These are phyloP conservation scores for Elsinoe ampelina DNA, from an alignment of 2,329 filamentous ascomycete species.

Conservation along the genomic window DNA sequence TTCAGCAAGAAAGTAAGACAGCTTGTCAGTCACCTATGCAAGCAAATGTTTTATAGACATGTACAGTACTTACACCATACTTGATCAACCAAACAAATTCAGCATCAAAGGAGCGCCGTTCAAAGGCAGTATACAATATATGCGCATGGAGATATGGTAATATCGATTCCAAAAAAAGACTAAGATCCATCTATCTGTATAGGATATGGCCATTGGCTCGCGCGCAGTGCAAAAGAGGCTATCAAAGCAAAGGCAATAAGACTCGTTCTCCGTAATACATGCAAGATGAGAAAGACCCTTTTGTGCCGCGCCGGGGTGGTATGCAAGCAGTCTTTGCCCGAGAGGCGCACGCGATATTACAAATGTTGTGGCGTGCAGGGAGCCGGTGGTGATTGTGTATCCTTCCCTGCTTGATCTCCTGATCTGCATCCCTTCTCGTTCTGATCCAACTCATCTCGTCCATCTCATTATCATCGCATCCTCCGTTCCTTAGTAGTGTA, in stretches of 20 bases:
- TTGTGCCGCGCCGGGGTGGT: background rate
- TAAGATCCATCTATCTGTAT: background rate
- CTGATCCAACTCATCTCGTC: background rate
- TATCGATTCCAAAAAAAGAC: too few relatives aligned
- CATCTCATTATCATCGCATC: background rate
- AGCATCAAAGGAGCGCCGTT: too few relatives aligned
- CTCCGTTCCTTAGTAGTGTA: background rate
- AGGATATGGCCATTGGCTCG: background rate
- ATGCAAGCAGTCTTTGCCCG: background rate
- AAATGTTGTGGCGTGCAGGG: background rate
- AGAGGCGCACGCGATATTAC: background rate
- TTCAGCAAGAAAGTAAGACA: too few relatives aligned
- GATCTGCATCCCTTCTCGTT: background rate
- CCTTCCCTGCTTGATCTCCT: background rate
- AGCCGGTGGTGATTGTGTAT: background rate
- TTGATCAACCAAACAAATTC: too few relatives aligned
- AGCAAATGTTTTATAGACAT: too few relatives aligned
- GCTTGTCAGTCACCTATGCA: too few relatives aligned
- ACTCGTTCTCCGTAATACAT: constrained; percentile 5
- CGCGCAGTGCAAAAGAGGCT: background rate
- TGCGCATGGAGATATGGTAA: too few relatives aligned
- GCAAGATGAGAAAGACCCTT: background rate
- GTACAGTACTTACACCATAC: too few relatives aligned
- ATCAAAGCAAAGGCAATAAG: background rate
- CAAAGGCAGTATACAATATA: too few relatives aligned